phyloP scores from a whole-genome alignment of 176 grass and related monocot genomes.

The Aegilops speltoides region DNA sequence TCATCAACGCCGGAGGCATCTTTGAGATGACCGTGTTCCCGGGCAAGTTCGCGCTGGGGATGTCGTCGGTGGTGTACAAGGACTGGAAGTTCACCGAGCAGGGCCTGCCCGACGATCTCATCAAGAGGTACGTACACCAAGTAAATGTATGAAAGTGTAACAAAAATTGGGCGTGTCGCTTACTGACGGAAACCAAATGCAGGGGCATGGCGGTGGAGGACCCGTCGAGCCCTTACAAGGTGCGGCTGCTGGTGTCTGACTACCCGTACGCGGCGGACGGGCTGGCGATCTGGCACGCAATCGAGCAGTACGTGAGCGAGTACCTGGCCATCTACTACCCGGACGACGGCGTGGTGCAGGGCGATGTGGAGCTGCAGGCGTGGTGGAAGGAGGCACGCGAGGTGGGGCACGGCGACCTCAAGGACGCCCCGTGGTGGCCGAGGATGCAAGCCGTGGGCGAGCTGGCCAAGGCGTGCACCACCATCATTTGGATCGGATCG shows the following conservation, averaged over 20 bases:
- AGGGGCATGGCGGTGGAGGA: conserved; percentile 57
- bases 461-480: conserved; percentile 57
- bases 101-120: conserved; percentile 62
- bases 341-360: conserved; percentile 32
- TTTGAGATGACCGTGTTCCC: conserved; percentile 81
- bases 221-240: conserved; percentile 46
- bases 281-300: conserved; percentile 66
- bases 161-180: no score
- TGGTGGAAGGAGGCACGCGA: conserved; percentile 91
- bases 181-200: no score
- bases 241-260: conserved; percentile 62
- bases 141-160: no score
- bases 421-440: conserved; percentile 62
- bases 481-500: conserved; percentile 81
- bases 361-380: conserved; percentile 64
- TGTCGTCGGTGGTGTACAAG: conserved; percentile 66
- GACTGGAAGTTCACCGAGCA: conserved; percentile 70
- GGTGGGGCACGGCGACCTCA: conserved; percentile 86
- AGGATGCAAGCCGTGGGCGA: conserved; percentile 43
- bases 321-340: conserved; percentile 79
- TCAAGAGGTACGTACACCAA: conserved; percentile 24
- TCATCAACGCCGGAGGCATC: conserved; percentile 84
- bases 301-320: conserved; percentile 68
- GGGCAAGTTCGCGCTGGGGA: conserved; percentile 59
- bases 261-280: conserved; percentile 80